Conservation (phyloP, 176 grass and related monocot species). For the bread wheat (Triticum aestivum) region DNA sequence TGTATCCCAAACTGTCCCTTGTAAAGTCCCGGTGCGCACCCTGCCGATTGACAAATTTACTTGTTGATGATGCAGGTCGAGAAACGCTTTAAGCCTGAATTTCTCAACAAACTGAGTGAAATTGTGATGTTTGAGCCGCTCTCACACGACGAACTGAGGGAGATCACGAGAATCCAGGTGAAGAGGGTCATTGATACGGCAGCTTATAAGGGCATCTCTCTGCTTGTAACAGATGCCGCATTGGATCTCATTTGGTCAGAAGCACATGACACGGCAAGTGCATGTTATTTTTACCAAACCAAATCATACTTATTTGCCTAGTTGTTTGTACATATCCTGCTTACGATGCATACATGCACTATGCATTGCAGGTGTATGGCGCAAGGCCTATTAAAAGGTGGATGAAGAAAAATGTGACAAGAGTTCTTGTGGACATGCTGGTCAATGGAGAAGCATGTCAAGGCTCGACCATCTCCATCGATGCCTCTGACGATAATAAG, state of each 20-base stretch:
- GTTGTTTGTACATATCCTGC: background rate
- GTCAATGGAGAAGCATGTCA: background rate
- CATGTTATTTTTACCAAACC: background rate
- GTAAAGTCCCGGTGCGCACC: background rate
- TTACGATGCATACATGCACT: background rate
- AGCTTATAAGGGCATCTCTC: background rate
- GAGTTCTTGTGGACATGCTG: background rate
- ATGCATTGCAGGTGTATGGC: background rate
- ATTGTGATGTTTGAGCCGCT: background rate
- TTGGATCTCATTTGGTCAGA: background rate
- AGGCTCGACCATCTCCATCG: background rate
- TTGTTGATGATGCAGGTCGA: background rate
- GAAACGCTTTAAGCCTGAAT: background rate
- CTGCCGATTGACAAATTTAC: background rate
- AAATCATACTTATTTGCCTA: background rate
- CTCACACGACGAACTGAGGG: background rate
- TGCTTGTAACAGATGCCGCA: background rate
- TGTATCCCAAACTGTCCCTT: background rate
- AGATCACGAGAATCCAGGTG: background rate
- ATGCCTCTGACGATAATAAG: background rate
- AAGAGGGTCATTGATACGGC: background rate
- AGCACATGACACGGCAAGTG: background rate
- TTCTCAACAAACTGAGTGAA: background rate
- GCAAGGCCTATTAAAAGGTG: background rate
- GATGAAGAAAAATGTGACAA: background rate